Percentiles rank a stretch among this genome's conserved stretches.
Conservation (phyloP, 768 basidiomycete species). For the Boletus sp. region DNA sequence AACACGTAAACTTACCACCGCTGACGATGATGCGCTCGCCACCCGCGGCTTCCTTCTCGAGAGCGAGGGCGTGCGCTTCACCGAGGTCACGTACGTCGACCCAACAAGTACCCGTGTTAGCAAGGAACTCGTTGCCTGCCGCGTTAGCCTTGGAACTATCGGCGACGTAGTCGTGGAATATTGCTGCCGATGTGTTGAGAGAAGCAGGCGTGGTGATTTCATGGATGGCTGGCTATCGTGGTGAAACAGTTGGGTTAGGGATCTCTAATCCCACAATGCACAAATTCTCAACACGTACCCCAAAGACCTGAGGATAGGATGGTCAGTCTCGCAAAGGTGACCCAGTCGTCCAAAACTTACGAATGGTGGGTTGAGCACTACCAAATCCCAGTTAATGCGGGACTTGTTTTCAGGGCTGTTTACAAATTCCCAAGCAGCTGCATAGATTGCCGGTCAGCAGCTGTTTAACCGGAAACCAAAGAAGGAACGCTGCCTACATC, state of each 20-base stretch:
- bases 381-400: slow-evolving; percentile 38
- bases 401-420: slow-evolving; percentile 28
- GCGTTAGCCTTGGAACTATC: slow-evolving; percentile 18
- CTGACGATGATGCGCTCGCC: slow-evolving; percentile 55
- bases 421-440: slow-evolving; percentile 50
- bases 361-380: slow-evolving; percentile 38
- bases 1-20: slow-evolving; percentile 22
- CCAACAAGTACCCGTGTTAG: slow-evolving; percentile 32
- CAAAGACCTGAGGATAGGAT: slow-evolving; percentile 23
- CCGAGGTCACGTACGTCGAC: slow-evolving; percentile 57
- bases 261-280: background rate
- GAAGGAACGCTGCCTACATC: slow-evolving; percentile 30
- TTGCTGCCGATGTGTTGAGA: slow-evolving; percentile 40
- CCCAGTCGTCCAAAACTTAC: slow-evolving; percentile 16
- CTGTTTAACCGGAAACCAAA: background rate
- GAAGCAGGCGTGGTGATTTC: slow-evolving; percentile 32
- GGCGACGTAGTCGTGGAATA: slow-evolving; percentile 35
- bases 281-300: slow-evolving; percentile 13
- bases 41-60: slow-evolving; percentile 49
- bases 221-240: slow-evolving; percentile 41
- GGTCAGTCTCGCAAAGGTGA: background rate
- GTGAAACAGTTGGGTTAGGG: background rate
- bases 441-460: background rate
- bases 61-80: slow-evolving; percentile 48
- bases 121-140: slow-evolving; percentile 24